Evolutionary conservation across 108 stramenopile species (phyloP).

Genomic region (Cyclotella distinguenda): DNA sequence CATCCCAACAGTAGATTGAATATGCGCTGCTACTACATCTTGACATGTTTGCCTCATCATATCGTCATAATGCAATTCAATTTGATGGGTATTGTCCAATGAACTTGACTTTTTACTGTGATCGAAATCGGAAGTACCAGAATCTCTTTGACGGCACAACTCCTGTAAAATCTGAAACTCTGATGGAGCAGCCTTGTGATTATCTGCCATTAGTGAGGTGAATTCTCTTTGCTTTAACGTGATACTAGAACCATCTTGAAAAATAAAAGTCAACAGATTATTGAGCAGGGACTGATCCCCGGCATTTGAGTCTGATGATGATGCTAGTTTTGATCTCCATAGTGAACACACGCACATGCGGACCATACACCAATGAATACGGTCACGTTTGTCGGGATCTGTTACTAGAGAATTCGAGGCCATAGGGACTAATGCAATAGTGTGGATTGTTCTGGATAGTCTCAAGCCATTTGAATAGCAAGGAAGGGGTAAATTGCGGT

Average conservation of each 20-base stretch:
- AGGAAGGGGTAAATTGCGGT: not conserved
- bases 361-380: slow-evolving; percentile 66
- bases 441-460: slow-evolving; percentile 44
- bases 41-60: not conserved
- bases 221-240: slow-evolving; percentile 54
- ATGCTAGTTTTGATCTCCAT: slow-evolving; percentile 71
- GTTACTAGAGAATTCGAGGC: slow-evolving; percentile 24
- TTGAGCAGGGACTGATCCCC: slow-evolving; percentile 1
- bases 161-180: slow-evolving; percentile 74
- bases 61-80: not conserved
- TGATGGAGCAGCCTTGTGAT: slow-evolving; percentile 77
- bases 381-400: slow-evolving; percentile 47
- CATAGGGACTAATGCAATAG: slow-evolving; percentile 55
- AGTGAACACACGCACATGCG: slow-evolving; percentile 63
- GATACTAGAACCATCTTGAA: slow-evolving; percentile 54
- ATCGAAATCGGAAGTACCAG: not conserved
- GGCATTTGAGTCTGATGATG: slow-evolving; percentile 8
- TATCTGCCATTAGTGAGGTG: slow-evolving; percentile 55
- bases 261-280: slow-evolving; percentile 56
- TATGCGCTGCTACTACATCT: not conserved
- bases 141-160: slow-evolving; percentile 34
- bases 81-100: not conserved
- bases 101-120: no score
- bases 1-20: slow-evolving; percentile 6
- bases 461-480: not conserved